Percentiles rank a stretch among this genome's conserved stretches.
Conservation (phyloP, 192 early-diverging fungal species). For the Coemansia brasiliensis region DNA sequence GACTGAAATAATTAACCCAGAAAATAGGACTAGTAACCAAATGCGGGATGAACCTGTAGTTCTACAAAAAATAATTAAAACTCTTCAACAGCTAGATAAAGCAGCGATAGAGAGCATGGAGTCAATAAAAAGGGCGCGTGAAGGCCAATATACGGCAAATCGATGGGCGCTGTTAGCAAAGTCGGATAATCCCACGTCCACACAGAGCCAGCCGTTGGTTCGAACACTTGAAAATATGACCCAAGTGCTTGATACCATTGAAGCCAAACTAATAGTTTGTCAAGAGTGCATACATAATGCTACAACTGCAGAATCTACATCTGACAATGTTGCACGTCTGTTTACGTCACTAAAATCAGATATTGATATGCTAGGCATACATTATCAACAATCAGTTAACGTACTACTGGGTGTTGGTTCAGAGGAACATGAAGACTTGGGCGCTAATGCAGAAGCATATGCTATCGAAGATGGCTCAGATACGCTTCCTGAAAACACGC, state of each 20-base stretch:
- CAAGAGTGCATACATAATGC: conserved; percentile 10
- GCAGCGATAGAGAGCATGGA: neutral
- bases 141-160: conserved; percentile 25
- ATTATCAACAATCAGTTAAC: conserved; percentile 33
- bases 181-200: neutral
- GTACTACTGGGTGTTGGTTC: conserved; percentile 4
- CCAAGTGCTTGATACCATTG: conserved; percentile 13
- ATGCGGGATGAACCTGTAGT: neutral
- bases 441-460: neutral
- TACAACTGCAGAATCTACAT: neutral
- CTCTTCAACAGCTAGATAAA: neutral
- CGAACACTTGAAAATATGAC: conserved; percentile 25
- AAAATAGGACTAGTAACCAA: no score
- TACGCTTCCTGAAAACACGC: conserved; percentile 6
- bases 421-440: neutral
- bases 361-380: conserved; percentile 25
- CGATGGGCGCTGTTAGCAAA: conserved; percentile 26
- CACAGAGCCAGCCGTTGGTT: conserved; percentile 4
- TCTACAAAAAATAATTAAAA: neutral
- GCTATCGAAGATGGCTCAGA: conserved; percentile 3
- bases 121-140: conserved; percentile 6
- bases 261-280: conserved; percentile 35
- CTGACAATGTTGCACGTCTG: conserved; percentile 25
- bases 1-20: neutral
- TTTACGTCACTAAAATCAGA: conserved; percentile 49